Conservation (phyloP, 2,329 filamentous ascomycete genomes). For the Gnomoniopsis smithogilvyi region DNA sequence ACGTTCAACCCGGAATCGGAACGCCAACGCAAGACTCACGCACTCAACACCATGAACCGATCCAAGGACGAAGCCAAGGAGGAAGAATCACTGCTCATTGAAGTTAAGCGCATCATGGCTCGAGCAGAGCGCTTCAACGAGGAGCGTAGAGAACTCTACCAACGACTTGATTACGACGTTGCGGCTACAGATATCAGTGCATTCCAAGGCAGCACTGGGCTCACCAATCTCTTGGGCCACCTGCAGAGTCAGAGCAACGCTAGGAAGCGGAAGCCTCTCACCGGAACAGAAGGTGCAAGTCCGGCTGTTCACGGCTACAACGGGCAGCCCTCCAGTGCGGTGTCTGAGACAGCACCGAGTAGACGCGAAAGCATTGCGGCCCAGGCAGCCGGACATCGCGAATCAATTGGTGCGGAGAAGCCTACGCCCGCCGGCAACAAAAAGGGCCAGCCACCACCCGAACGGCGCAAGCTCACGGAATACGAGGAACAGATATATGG, state of each 20-base stretch:
- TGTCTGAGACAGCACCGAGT: constrained; percentile 35
- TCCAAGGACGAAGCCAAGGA: constrained; percentile 87
- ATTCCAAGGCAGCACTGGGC: constrained; percentile 15
- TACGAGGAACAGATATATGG: constrained; percentile 79
- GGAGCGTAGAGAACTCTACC: constrained; percentile 83
- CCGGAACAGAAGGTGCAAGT: constrained; percentile 55
- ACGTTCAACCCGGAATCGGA: constrained; percentile 84
- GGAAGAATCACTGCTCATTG: constrained; percentile 83
- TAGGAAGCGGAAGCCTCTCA: constrained; percentile 78
- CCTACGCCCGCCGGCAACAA: constrained; percentile 41
- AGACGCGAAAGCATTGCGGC: constrained; percentile 53
- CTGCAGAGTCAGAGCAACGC: constrained; percentile 83
- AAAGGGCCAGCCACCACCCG: constrained; percentile 48
- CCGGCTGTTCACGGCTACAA: constrained; percentile 35
- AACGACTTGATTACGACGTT: constrained; percentile 77
- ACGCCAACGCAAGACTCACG: constrained; percentile 77
- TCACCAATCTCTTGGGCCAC: constrained; percentile 24
- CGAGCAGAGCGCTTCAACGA: constrained; percentile 83
- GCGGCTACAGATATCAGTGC: constrained; percentile 63
- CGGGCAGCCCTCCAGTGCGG: constrained; percentile 32
- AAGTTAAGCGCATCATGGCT: constrained; percentile 87
- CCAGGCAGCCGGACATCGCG: constrained; percentile 37
- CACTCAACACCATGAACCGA: constrained; percentile 72
- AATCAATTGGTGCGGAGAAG: constrained; percentile 42
- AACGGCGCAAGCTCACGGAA: constrained; percentile 68